Conservation (phyloP, 805 yeast genomes). For the Maudiozyma turicensis region DNA sequence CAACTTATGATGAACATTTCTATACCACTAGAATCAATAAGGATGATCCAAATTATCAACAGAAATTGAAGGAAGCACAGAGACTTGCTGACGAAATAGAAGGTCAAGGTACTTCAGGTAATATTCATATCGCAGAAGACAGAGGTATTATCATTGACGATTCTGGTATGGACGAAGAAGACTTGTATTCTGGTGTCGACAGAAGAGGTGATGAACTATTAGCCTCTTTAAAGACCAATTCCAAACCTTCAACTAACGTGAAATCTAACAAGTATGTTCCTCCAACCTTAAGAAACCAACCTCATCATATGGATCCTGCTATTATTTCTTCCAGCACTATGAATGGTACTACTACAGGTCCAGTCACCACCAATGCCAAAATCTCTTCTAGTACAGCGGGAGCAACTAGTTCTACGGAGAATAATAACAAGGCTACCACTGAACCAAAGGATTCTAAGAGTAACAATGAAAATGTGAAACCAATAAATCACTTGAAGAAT, state of each 20-base stretch:
- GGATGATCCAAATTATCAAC: constrained; percentile 61
- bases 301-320: constrained; percentile 29
- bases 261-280: constrained; percentile 30
- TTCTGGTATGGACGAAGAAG: constrained; percentile 89
- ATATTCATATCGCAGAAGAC: constrained; percentile 83
- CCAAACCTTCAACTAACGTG: constrained; percentile 16
- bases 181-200: constrained; percentile 86
- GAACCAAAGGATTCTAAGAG: neutral
- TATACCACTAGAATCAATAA: constrained; percentile 75
- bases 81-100: constrained; percentile 78
- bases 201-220: constrained; percentile 35
- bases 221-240: constrained; percentile 25
- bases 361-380: neutral
- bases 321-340: constrained; percentile 23
- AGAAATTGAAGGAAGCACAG: constrained; percentile 61
- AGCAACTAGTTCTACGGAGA: neutral
- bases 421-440: neutral
- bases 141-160: constrained; percentile 73
- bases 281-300: constrained; percentile 27
- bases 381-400: neutral
- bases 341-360: constrained; percentile 2
- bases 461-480: neutral
- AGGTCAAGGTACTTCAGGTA: constrained; percentile 49
- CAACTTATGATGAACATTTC: constrained; percentile 71
- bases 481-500: neutral